Conservation (phyloP, 1,284 basidiomycete species). For the Paramarasmius palmivorus region DNA sequence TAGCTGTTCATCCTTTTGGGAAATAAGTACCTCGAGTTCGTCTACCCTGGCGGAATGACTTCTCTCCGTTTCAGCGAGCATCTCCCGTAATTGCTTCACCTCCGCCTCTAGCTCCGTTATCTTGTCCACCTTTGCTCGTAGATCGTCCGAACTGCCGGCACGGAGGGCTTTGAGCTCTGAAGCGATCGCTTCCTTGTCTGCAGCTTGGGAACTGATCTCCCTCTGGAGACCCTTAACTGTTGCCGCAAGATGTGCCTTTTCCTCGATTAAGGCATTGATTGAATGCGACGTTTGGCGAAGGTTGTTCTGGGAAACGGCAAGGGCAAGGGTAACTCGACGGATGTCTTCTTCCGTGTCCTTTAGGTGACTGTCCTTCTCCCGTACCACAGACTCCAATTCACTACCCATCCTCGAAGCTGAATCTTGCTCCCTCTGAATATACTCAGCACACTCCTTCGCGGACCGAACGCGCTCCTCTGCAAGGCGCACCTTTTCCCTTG, state of each 20-base stretch:
- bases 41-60: constrained; percentile 18
- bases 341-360: too few relatives aligned
- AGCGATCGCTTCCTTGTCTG: too few relatives aligned
- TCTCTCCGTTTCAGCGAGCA: constrained; percentile 20
- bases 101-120: constrained; percentile 33
- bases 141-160: too few relatives aligned
- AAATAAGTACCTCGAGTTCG: constrained; percentile 21
- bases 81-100: constrained; percentile 22
- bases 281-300: too few relatives aligned
- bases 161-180: too few relatives aligned
- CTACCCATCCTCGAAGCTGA: background rate
- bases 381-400: background rate
- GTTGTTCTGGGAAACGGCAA: too few relatives aligned
- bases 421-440: background rate
- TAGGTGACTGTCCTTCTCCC: too few relatives aligned
- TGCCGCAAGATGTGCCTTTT: too few relatives aligned
- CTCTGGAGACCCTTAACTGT: too few relatives aligned
- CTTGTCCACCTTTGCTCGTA: constrained; percentile 14
- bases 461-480: constrained; percentile 16
- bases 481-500: constrained; percentile 17
- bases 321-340: too few relatives aligned
- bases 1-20: constrained; percentile 20
- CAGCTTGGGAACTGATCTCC: too few relatives aligned
- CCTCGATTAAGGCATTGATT: too few relatives aligned
- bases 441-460: background rate